Evolutionary conservation across 805 yeast species (phyloP), one percentile per base, ranked within the genome.

Genomic region (Debaryomyces hansenii): DNA sequence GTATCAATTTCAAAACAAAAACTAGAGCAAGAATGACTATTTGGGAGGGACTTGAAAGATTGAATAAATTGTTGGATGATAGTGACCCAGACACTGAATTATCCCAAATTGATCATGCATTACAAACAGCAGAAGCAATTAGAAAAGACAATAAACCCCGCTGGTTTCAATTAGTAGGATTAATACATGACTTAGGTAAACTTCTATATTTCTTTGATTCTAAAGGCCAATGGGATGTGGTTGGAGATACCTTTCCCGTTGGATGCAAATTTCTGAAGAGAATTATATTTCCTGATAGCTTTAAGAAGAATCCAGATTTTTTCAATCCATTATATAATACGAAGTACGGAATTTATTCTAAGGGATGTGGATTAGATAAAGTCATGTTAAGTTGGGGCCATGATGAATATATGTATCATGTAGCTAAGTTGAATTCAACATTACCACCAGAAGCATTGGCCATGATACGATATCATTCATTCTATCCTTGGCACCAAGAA

Each of bases 361-460:
- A 75, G 33, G 72, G 79, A 48, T 83, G 89, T 61, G 90, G 90
- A 0, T 61, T 84, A 31, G 86, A 81, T 48, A 80, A 81, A 35
- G 87, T 84, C 21, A 82, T 84, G 85, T 62, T 84, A 36, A 81
- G 87, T 46, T 84, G 89, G 90, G 90, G 90, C 4, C 90, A 84
- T 56, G 90, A 84, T 60, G 90, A 84, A 58, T 84, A 84, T 63
- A 83, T 84, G 87, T 84, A 83, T 53, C 87, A 84, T 56, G 69
- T 84, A 28, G 87, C 87, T 10, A 84, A 82, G 59, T 70, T 73
- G 46, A 84, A 82, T 56, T 82, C 87, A 11, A 78, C 75, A 1
- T 65, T 84, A 39, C 88, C 89, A 2, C 77, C 74, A 6, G 85
- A 83, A 58, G 90, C 79, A 0, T 66, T 84, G 44, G 89, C 90